phyloP scores from a whole-genome alignment of 2,329 filamentous ascomycete genomes.

The Talaromyces piceae region DNA sequence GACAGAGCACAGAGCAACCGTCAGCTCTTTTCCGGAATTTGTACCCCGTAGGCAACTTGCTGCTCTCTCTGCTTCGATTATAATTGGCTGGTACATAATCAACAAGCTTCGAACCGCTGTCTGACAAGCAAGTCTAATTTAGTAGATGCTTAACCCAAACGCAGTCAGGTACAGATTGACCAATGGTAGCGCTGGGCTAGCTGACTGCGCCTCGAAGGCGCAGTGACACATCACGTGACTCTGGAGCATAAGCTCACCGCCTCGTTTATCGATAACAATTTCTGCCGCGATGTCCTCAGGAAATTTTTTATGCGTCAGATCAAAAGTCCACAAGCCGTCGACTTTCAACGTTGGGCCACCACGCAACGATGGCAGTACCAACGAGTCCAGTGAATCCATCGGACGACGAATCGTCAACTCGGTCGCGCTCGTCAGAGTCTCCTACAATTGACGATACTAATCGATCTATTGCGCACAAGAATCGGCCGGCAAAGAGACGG shows the following conservation, averaged over 20 bases:
- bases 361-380: neutral
- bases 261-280: constrained; percentile 7
- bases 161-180: no score
- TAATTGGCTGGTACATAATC: no score
- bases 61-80: no score
- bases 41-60: no score
- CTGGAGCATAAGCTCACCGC: neutral
- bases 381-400: neutral
- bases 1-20: no score
- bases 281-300: constrained; percentile 8
- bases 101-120: no score
- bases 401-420: neutral
- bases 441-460: neutral
- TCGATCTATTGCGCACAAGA: constrained; percentile 1
- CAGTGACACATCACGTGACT: neutral
- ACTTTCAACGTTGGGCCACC: neutral
- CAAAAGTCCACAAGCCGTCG: no score
- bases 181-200: no score
- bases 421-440: neutral
- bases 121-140: no score
- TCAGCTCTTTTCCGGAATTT: no score
- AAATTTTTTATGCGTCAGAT: neutral
- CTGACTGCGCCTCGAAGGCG: no score
- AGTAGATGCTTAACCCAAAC: no score
- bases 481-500: constrained; percentile 31